Conservation (phyloP, 805 yeast species). For the Yarrowia bubula region DNA sequence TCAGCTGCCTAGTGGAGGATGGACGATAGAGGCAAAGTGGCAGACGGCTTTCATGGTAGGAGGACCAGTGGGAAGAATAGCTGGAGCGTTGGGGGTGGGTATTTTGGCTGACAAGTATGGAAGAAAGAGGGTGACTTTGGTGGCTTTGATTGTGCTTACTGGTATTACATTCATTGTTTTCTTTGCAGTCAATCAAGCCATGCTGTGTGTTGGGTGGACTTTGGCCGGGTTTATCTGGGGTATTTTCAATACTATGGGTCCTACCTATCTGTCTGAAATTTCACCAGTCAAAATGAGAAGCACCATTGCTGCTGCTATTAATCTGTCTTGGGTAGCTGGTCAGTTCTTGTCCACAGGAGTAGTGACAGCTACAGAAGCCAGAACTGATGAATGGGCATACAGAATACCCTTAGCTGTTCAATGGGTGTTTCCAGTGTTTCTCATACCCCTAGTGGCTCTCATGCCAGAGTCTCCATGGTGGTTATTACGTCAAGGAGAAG, state of each 20-base stretch:
- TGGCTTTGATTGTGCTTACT: constrained; percentile 36
- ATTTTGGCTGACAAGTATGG: constrained; percentile 48
- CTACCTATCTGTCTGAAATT: not conserved
- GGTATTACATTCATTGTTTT: not conserved
- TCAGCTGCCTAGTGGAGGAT: not conserved
- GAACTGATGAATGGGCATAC: not conserved
- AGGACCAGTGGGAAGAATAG: constrained; percentile 44
- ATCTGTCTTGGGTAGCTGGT: not conserved
- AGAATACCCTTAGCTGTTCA: not conserved
- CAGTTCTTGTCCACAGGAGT: not conserved
- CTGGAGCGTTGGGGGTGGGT: constrained; percentile 50
- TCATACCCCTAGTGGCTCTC: not conserved
- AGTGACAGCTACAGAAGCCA: not conserved
- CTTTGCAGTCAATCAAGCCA: not conserved
- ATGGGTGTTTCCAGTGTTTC: not conserved
- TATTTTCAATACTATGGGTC: not conserved
- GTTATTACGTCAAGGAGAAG: not conserved
- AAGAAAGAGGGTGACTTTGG: constrained; percentile 42
- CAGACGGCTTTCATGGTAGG: constrained; percentile 37
- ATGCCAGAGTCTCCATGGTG: constrained; percentile 3
- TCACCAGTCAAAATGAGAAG: not conserved
- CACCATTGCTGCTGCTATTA: not conserved
- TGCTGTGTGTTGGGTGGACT: not conserved
- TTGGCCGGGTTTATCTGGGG: not conserved
- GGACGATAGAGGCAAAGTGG: constrained; percentile 33